Evolutionary conservation across 2,329 filamentous ascomycete species (phyloP), one percentile per base, ranked within the genome.

Genomic region (Curvularia verruculosa): DNA sequence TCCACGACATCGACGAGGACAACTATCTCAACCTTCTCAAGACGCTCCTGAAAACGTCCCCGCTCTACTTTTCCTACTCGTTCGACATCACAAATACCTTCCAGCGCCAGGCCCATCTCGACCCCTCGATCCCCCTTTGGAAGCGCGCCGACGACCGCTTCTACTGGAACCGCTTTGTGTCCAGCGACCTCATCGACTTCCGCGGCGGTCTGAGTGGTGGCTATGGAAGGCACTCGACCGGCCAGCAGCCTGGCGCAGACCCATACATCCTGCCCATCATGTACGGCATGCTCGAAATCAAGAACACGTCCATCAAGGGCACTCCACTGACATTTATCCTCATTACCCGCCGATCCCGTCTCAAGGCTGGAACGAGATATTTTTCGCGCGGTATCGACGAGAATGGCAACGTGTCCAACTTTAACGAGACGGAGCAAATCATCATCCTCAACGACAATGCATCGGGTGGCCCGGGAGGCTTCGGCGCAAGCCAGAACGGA

Each of bases 21-120:
- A 90, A 87, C 67, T 98, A 97, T 77, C 84, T 98, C 52, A 79
- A 83, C 48, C 83, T 98, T 52, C 85, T 99, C 67, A 92, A 92
- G 77, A 86, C 84, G 46, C 87, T 95, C 61, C 84, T 99, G 67
- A 89, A 90, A 75, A 88, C 86, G 12, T 91, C 90, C 0, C 92
- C 94, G 8, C 92, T 98, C 89, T 98, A 96, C 84, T 99, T 97
- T 73, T 98, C 95, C 55, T 99, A 99, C 81, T 94, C 93, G 8
- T 87, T 96, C 75, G 95, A 99, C 78, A 85, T 99, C 63, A 99
- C 95, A 67, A 99, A 96, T 82, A 93, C 87, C 74, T 96, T 98
- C 81, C 95, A 99, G 80, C 88, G 95, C 63, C 95, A 98, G 75
- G 88, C 93, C 3, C 87, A 93, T 65, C 82, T 87, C 63, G 87